Percentiles rank a stretch among this genome's conserved stretches.
These are phyloP conservation scores for Coemansia sp. DNA, from an alignment of 192 early-diverging fungal species.

Conservation along the genomic window DNA sequence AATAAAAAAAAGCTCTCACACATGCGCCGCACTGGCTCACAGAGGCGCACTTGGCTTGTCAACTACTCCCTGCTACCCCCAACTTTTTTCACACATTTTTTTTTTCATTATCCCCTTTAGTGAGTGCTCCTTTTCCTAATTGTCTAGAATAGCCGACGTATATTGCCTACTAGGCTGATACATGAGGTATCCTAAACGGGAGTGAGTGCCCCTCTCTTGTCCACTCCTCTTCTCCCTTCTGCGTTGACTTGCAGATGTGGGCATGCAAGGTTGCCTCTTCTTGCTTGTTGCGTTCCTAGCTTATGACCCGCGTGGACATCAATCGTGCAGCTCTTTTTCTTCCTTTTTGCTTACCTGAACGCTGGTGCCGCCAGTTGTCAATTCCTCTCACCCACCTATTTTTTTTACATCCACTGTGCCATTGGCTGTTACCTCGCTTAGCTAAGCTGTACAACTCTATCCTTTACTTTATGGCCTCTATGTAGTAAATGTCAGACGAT, in stretches of 20 bases:
- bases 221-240: neutral
- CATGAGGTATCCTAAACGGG: constrained; percentile 11
- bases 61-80: constrained; percentile 9
- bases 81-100: neutral
- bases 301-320: neutral
- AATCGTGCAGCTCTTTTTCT: neutral
- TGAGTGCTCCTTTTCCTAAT: neutral
- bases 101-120: neutral
- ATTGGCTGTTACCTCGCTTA: neutral
- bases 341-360: constrained; percentile 6
- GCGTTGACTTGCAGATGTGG: constrained; percentile 4
- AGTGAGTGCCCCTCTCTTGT: neutral
- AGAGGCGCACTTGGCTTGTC: constrained; percentile 10
- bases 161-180: constrained; percentile 1
- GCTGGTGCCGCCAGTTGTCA: neutral
- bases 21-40: neutral
- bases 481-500: constrained; percentile 57
- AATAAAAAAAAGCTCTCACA: neutral
- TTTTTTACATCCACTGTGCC: neutral
- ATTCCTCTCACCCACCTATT: neutral
- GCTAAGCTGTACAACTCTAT: neutral
- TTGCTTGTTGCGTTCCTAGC: neutral
- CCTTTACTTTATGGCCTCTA: neutral
- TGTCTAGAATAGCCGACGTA: constrained; percentile 1
- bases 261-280: neutral